phyloP scores from a whole-genome alignment of 352 stramenopile species.

The Saprolegnia diclina region DNA sequence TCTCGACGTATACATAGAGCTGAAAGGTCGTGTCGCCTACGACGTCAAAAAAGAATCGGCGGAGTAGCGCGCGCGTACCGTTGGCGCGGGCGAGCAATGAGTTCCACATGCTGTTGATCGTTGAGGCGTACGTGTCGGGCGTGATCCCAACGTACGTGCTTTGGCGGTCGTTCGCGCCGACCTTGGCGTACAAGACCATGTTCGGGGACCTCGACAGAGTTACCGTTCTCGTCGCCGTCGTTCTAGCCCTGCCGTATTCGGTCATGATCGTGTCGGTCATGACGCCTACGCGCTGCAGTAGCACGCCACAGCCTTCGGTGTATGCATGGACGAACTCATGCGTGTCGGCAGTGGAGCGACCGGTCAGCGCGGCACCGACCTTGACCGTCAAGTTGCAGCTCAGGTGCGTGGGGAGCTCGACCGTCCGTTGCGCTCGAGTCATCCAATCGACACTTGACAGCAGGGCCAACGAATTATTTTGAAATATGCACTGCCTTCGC shows the following conservation, averaged over 20 bases:
- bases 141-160: neutral
- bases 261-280: neutral
- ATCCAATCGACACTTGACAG: neutral
- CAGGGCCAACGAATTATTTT: neutral
- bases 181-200: neutral
- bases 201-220: neutral
- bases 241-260: neutral
- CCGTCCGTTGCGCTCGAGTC: neutral
- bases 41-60: neutral
- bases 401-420: neutral
- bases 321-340: neutral
- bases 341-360: neutral
- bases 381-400: neutral
- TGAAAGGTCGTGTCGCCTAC: neutral
- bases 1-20: neutral
- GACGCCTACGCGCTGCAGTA: neutral
- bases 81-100: neutral
- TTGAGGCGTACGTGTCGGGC: neutral
- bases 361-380: neutral
- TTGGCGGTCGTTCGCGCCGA: neutral
- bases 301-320: neutral
- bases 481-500: neutral
- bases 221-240: neutral
- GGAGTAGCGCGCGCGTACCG: neutral
- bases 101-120: neutral